Percentiles rank a stretch among this genome's conserved stretches.
Conservation (phyloP, 78 protist species). For the Dictyostelium citrinum region DNA sequence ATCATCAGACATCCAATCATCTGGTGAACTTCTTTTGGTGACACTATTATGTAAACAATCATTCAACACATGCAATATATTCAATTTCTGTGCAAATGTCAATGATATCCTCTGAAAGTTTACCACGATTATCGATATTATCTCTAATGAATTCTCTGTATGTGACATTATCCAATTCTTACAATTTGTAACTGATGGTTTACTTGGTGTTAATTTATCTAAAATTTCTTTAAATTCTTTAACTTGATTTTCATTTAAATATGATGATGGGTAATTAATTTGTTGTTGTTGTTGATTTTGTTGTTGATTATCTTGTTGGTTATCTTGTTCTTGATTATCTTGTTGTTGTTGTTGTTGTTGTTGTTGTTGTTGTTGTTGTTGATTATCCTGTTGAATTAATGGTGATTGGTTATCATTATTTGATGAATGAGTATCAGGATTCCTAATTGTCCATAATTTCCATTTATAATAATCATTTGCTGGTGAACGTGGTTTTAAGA, state of each 20-base stretch:
- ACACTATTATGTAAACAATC: conserved; percentile 29
- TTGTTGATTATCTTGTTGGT: conserved; percentile 30
- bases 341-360: conserved; percentile 4
- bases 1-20: neutral
- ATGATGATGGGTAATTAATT: neutral
- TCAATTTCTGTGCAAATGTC: conserved; percentile 9
- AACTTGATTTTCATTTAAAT: conserved; percentile 5
- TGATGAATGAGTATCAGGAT: conserved; percentile 52
- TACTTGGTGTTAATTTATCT: neutral
- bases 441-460: conserved; percentile 69
- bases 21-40: neutral
- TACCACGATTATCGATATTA: conserved; percentile 53
- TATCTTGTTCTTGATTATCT: conserved; percentile 23
- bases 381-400: neutral
- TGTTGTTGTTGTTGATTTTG: conserved; percentile 29
- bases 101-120: conserved; percentile 6
- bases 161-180: conserved; percentile 54
- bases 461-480: conserved; percentile 73
- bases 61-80: conserved; percentile 34
- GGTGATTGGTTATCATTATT: neutral
- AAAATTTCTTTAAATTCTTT: conserved; percentile 46
- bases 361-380: neutral
- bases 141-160: conserved; percentile 46
- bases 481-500: conserved; percentile 3
- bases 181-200: conserved; percentile 20